Evolutionary conservation across 441 rosid genomes (phyloP), one percentile per base, ranked within the genome.

Genomic region (Erodium moschatum): DNA sequence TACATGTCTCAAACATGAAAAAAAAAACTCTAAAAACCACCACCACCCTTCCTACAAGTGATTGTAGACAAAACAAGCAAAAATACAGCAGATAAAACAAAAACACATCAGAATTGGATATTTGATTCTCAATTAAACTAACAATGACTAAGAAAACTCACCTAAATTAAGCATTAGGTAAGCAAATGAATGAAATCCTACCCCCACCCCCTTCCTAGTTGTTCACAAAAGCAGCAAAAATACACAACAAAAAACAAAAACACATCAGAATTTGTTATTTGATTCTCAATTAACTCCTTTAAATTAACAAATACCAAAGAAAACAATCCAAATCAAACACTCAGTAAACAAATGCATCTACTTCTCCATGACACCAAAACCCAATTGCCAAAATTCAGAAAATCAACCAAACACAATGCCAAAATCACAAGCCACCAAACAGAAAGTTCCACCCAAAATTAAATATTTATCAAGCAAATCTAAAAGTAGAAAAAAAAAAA

Each of bases 391-490:
- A 46, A 46, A 46, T 12, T 13, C 3, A 15, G 2, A 46, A 12
- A 46, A 11, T 5, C 52, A 12, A 46, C 27, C 27, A 24, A 24
- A 2, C 27, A 24, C 27, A 46, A 46, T 46, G 52, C 52, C 52
- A 38, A 46, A 46, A 11, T 12, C 52, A 46, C 52, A 46, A 3
- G 52, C 42, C 12, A 46, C 52, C 52, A 46, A 46, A 46, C 50
- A 44, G 50, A 10, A 44, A 44, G n/a, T 44, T 33, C 5, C 52
- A 69, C 31, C 20, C 33, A 70, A 70, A 74, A 72, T 46, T 46
- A 69, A 72, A 69, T 75, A 74, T 13, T 52, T n/a, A n/a, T 52
- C 60, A 52, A 0, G 9, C 19, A 52, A 52, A 52, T 52, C 60
- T 13, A 69, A 11, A 69, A n/a, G n/a, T n/a, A n/a, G n/a, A n/a